Percentiles rank a stretch among this genome's conserved stretches.
Conservation (phyloP, 768 basidiomycete genomes). For the Amanita rimosa region DNA sequence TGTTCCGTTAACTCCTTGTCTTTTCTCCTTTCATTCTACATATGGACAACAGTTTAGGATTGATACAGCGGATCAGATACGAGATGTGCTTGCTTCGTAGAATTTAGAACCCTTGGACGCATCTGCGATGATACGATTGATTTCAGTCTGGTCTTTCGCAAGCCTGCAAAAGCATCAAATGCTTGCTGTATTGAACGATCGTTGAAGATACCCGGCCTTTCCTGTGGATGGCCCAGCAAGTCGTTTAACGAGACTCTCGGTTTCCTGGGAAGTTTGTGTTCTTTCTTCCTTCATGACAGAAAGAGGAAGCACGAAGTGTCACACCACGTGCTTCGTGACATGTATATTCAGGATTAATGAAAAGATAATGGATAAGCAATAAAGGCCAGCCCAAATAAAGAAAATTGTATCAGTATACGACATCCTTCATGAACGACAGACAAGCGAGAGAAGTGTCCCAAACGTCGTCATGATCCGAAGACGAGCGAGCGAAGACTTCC, state of each 20-base stretch:
- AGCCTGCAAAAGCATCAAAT: conserved; percentile 17
- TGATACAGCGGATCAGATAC: background rate
- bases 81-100: conserved; percentile 47
- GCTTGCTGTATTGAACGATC: background rate
- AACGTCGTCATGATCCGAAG: conserved; percentile 11
- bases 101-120: conserved; percentile 91
- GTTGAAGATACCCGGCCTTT: conserved; percentile 67
- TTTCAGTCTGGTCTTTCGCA: conserved; percentile 69
- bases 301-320: background rate
- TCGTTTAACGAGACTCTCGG: conserved; percentile 61
- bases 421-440: conserved; percentile 14
- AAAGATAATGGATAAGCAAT: background rate
- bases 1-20: conserved; percentile 76
- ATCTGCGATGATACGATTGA: conserved; percentile 83
- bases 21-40: conserved; percentile 80
- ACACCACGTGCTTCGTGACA: background rate
- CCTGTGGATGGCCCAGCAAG: conserved; percentile 83
- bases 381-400: conserved; percentile 1
- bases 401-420: background rate
- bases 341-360: background rate
- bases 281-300: background rate
- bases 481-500: conserved; percentile 4
- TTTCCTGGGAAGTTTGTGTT: conserved; percentile 37
- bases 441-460: conserved; percentile 21
- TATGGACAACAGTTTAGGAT: background rate